Evolutionary conservation across 352 stramenopile species (phyloP).

Genomic region (Phytophthora boehmeriae): DNA sequence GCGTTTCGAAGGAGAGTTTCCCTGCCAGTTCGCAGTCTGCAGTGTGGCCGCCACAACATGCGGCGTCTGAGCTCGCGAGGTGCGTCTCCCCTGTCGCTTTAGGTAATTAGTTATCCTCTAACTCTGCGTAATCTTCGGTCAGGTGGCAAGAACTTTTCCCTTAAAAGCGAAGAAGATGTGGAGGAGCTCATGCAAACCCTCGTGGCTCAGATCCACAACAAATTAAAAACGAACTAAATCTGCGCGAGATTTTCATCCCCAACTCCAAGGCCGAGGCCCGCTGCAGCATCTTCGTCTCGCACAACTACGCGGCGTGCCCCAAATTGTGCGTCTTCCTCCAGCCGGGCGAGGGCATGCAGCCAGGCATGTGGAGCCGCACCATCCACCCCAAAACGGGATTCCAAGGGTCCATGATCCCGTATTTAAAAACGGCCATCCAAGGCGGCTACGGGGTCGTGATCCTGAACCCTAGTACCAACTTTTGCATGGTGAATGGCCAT

Average conservation of each 20-base stretch:
- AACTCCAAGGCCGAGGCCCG: conserved; percentile 87
- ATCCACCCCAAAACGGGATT: conserved; percentile 85
- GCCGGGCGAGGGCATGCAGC: conserved; percentile 65
- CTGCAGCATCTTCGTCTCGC: conserved; percentile 87
- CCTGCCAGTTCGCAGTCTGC: background rate
- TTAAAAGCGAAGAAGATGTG: conserved; percentile 84
- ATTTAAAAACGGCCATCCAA: conserved; percentile 87
- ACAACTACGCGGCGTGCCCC: conserved; percentile 79
- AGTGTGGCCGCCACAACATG: conserved; percentile 27
- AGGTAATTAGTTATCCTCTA: background rate
- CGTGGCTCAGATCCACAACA: conserved; percentile 83
- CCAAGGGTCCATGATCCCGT: conserved; percentile 88
- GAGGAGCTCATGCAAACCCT: conserved; percentile 88
- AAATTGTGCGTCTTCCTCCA: conserved; percentile 88
- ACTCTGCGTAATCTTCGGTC: conserved; percentile 7
- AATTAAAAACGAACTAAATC: conserved; percentile 84
- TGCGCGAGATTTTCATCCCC: conserved; percentile 89
- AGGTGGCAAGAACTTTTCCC: conserved; percentile 75
- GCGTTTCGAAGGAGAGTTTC: conserved; percentile 2
- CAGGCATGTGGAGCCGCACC: conserved; percentile 72
- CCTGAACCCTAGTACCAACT: conserved; percentile 87
- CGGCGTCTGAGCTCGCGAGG: conserved; percentile 62
- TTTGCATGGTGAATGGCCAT: conserved; percentile 78
- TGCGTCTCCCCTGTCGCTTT: conserved; percentile 17
- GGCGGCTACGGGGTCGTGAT: conserved; percentile 84